Conservation (phyloP, 257 asterid genomes). For the Vinca minor region DNA sequence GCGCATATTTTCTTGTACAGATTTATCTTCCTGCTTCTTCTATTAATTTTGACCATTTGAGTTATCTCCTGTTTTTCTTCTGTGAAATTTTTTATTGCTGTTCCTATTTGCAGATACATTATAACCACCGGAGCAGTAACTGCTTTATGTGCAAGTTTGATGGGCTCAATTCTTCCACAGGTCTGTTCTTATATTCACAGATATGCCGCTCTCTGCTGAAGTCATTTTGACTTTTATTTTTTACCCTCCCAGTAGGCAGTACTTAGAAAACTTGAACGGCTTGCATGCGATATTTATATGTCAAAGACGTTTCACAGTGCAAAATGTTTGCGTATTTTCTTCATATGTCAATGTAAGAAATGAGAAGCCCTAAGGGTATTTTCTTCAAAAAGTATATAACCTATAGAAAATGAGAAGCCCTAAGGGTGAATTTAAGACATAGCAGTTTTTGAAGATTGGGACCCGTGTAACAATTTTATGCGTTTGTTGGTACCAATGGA, state of each 20-base stretch:
- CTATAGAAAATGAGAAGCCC: no score
- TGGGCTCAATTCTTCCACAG: constrained; percentile 39
- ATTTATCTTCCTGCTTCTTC: background rate
- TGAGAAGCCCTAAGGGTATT: no score
- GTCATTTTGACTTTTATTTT: background rate
- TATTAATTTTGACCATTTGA: background rate
- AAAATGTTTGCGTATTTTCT: no score
- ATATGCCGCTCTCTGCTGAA: background rate
- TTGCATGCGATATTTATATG: no score
- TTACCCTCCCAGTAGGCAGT: background rate
- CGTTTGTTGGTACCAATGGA: no score
- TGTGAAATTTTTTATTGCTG: background rate
- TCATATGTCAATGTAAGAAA: no score
- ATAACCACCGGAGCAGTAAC: constrained; percentile 33
- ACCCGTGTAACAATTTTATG: no score
- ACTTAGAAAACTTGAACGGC: background rate
- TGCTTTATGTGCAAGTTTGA: constrained; percentile 37
- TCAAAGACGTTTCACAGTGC: background rate
- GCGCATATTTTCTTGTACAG: background rate
- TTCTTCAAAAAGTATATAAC: no score
- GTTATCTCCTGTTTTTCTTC: background rate
- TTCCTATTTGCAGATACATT: constrained; percentile 23
- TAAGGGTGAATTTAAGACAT: no score
- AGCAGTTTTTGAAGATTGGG: no score
- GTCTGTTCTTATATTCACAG: constrained; percentile 6